Evolutionary conservation across 73 alveolate genomes (phyloP), one percentile per base, ranked within the genome.

Genomic region (Vitrella brassicaformis): DNA sequence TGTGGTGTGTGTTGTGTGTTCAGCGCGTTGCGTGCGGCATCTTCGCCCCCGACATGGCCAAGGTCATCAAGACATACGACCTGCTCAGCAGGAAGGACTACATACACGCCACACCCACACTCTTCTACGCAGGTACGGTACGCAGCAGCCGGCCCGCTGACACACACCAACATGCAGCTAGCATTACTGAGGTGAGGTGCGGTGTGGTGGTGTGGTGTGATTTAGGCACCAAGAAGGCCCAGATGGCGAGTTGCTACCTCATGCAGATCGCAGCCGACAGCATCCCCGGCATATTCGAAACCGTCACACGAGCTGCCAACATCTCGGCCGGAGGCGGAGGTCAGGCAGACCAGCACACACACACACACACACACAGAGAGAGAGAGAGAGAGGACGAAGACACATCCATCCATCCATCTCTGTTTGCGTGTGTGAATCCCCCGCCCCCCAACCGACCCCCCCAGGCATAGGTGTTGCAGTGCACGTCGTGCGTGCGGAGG

Each of bases 21-120:
- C 64, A 45, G 18, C 64, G 18, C 64, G 70, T 66, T 9, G 82
- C 82, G 19, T 75, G 82, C 22, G 85, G 85, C 28, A 78, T 78
- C 30, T 78, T 47, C 47, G 47, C 45, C 0, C 81, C 75, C 0
- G 71, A 71, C 28, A 19, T 80, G 29, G 19, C 67, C 8, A 68
- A 88, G 0, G 94, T 92, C 27, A 47, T 91, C 71, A 89, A 89
- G 46, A 89, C 95, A 31, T 91, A 91, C 72, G 87, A 91, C 80
- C 75, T 88, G 47, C 88, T 91, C 94, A 82, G 92, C 47, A 81
- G 86, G 74, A 77, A 80, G 70, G 81, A 83, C 78, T 93, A 74
- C 90, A 93, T 96, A 25, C 98, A 93, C 70, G 98, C 96, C 39
- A 86, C 96, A 0, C 98, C 98, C 22, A 93, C 98, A 68, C 89